Conservation (phyloP, 148 eudicot genomes). For the Camellia granthamiana region DNA sequence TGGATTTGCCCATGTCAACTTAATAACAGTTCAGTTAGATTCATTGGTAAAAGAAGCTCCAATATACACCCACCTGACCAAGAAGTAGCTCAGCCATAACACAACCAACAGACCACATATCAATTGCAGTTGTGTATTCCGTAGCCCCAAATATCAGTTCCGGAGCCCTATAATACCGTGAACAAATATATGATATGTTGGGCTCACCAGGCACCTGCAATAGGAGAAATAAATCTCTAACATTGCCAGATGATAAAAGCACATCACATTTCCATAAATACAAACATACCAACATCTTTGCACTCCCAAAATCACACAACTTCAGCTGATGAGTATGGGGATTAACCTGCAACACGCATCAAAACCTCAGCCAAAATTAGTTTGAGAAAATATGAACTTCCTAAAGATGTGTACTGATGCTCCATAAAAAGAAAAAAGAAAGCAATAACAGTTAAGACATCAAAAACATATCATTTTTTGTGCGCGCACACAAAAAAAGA, state of each 20-base stretch:
- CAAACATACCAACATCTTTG: conserved; percentile 84
- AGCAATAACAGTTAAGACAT: neutral
- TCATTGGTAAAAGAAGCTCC: neutral
- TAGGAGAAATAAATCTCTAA: conserved; percentile 12
- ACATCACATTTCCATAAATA: neutral
- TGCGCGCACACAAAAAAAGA: neutral
- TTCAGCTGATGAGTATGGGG: conserved; percentile 85
- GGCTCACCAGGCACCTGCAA: conserved; percentile 85
- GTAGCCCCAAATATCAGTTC: conserved; percentile 93
- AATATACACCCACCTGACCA: conserved; percentile 54
- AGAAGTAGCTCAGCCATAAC: conserved; percentile 82
- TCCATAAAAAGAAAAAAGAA: neutral
- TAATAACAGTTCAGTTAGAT: neutral
- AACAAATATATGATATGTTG: conserved; percentile 85
- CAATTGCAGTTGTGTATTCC: conserved; percentile 87
- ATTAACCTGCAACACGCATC: conserved; percentile 58
- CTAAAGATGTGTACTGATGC: neutral
- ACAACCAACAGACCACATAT: conserved; percentile 95
- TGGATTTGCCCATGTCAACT: neutral
- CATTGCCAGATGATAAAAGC: neutral
- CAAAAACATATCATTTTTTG: neutral
- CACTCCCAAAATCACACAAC: conserved; percentile 96
- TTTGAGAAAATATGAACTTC: neutral
- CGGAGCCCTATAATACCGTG: conserved; percentile 92
- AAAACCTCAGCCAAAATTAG: neutral